These are phyloP conservation scores for Apiotrichum mycotoxinovorans DNA, from an alignment of 1,284 basidiomycete species.

Conservation along the genomic window DNA sequence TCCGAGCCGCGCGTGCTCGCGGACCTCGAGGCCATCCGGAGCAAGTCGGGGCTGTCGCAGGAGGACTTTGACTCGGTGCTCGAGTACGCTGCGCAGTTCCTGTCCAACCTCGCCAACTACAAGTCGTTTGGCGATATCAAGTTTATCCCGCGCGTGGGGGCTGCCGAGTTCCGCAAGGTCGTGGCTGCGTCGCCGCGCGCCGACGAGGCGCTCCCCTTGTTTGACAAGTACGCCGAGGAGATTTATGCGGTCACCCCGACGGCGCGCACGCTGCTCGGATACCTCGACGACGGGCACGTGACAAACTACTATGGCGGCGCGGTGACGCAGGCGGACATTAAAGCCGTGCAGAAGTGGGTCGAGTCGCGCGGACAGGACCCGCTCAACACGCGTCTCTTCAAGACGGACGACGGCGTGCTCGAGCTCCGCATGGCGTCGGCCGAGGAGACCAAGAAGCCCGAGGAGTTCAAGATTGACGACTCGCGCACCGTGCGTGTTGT, in stretches of 20 bases:
- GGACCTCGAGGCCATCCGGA: conserved; percentile 10
- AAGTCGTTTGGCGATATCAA: conserved; percentile 22
- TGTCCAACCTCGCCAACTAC: conserved; percentile 22
- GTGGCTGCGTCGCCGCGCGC: conserved; percentile 11
- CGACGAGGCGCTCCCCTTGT: conserved; percentile 9
- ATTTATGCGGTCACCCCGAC: conserved; percentile 11
- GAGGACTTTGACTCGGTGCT: conserved; percentile 10
- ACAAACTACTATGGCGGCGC: conserved; percentile 18
- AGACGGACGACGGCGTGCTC: conserved; percentile 12
- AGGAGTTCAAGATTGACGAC: conserved; percentile 8
- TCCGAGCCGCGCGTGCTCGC: conserved; percentile 7
- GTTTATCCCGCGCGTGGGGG: conserved; percentile 18
- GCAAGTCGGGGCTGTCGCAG: conserved; percentile 4
- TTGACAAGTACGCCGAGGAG: conserved; percentile 15
- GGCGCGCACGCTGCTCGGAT: conserved; percentile 19
- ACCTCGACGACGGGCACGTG: conserved; percentile 18
- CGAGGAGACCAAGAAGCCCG: conserved; percentile 5
- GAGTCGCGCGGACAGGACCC: conserved; percentile 13
- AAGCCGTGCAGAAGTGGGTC: conserved; percentile 14
- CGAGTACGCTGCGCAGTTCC: conserved; percentile 19
- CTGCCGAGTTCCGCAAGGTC: conserved; percentile 7
- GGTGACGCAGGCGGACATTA: conserved; percentile 20
- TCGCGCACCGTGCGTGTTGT: conserved; percentile 11
- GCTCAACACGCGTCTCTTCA: conserved; percentile 22
- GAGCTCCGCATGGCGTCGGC: conserved; percentile 17